Base-by-base conservation (phyloP, 202 grass and related monocot genomes). In the Schoenoplectus tabernaemontani region DNA sequence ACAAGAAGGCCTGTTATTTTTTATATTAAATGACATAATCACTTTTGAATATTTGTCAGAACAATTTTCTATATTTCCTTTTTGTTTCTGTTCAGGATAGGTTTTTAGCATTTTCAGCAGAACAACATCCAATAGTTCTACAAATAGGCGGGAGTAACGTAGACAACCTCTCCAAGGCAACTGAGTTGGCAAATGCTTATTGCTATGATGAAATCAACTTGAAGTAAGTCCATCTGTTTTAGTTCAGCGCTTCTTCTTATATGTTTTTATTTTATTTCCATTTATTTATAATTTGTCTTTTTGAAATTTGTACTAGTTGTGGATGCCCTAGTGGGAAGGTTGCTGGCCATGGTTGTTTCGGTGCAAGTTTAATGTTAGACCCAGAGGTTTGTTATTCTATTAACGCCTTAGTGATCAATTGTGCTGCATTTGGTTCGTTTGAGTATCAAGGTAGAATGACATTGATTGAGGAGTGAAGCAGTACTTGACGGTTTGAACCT, bases 81-180 rank as follows among this genome's bases (percentile, higher is more conserved):
- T 51, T 64, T 33, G 10, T 61, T 64, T 19, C 9, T 78, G 24
- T 87, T 84, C 86, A 97, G 94, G 91, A 97, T 81, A 91, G 86
- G 57, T 97, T 97, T 78, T 85, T 97, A 85, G 89, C 91, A 84
- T 97, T 97, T 90, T 84, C 87, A 70, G 82, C 88, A 66, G 87
- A 88, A 78, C 94, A 97, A 24, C 91, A 97, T 78, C 94, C 94
- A 42, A 92, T 97, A 79, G 89, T 93, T 47, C 54, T 97, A 72
- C 94, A 97, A 91, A 86, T 97, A 84, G 94, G 94, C 83, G 94
- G 94, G 77, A 92, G 94, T 76, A 97, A 93, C 86, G 82, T 97
- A 61, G 84, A 91, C 44, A 97, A 93, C 79, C 85, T 97, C 58
- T 82, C 89, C 6, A 97, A 93, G 74, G 94, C 91, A 73, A 86